A percentile compares a stretch with the other conserved stretches of the same genome.
Evolutionary conservation across 108 stramenopile genomes (phyloP).

Genomic region (Skeletonema potamos): DNA sequence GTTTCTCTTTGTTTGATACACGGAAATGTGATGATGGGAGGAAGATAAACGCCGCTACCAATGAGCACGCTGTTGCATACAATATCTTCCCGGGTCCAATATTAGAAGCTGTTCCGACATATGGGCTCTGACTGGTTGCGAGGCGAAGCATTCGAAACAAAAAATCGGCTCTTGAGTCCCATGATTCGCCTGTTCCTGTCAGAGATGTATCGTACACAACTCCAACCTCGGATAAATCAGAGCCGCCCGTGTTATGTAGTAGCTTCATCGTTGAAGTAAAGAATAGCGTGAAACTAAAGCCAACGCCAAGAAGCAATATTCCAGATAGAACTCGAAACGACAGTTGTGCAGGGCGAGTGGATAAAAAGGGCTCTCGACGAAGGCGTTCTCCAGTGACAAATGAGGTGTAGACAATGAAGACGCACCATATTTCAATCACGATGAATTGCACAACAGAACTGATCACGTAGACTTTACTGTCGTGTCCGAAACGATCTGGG

Average conservation of each 20-base stretch:
- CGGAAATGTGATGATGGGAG: conserved; percentile 64
- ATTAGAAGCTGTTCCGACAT: conserved; percentile 60
- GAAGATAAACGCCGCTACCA: conserved; percentile 77
- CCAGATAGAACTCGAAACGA: conserved; percentile 57
- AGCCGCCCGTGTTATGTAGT: conserved; percentile 2
- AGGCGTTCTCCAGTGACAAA: conserved; percentile 60
- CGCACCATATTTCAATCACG: conserved; percentile 56
- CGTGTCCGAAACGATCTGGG: conserved; percentile 40
- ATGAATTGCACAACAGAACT: conserved; percentile 57
- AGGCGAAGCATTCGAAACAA: conserved; percentile 31
- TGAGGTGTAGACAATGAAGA: conserved; percentile 50
- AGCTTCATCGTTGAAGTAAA: conserved; percentile 10
- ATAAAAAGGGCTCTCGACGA: conserved; percentile 71
- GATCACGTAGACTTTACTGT: conserved; percentile 52
- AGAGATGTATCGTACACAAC: conserved; percentile 35
- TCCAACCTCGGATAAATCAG: conserved; percentile 7
- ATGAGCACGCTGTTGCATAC: conserved; percentile 63
- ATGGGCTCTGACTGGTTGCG: conserved; percentile 51
- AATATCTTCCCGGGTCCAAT: conserved; percentile 74
- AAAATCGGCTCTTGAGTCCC: conserved; percentile 39
- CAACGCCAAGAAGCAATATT: conserved; percentile 39
- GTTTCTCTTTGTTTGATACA: conserved; percentile 15
- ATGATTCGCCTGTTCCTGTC: conserved; percentile 24
- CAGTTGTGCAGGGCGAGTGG: conserved; percentile 81
- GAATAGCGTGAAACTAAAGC: conserved; percentile 34